Percentiles rank a stretch among this genome's conserved stretches.
phyloP scores from a whole-genome alignment of 768 basidiomycete species.

The Lanmaoa rubissima region DNA sequence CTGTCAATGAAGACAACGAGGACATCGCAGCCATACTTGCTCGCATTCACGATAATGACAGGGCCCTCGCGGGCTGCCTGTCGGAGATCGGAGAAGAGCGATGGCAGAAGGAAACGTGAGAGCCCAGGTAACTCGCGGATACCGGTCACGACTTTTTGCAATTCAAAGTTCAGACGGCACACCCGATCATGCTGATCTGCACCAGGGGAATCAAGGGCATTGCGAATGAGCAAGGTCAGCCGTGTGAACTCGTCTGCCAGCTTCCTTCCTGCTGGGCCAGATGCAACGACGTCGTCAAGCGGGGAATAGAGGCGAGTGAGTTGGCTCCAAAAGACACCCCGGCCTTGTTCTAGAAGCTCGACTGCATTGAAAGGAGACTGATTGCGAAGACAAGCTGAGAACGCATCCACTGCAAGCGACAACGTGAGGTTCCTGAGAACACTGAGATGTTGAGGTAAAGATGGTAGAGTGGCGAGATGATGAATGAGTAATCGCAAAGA shows the following conservation, averaged over 20 bases:
- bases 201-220: too few species aligned
- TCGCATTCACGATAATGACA: not conserved
- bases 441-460: not conserved
- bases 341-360: constrained; percentile 31
- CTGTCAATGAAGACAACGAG: not conserved
- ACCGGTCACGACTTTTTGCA: not conserved
- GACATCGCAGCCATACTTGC: constrained; percentile 3
- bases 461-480: not conserved
- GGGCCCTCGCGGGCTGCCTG: constrained; percentile 1
- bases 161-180: not conserved
- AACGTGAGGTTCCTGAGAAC: not conserved
- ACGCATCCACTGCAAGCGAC: constrained; percentile 9
- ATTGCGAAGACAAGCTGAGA: constrained; percentile 11
- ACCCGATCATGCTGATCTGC: not conserved
- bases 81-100: constrained; percentile 6
- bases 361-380: constrained; percentile 15
- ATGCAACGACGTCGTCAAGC: not conserved
- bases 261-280: not conserved
- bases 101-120: constrained; percentile 12
- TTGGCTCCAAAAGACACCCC: constrained; percentile 20
- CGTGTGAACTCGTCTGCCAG: not conserved
- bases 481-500: not conserved
- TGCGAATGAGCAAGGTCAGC: not conserved
- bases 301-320: constrained; percentile 14
- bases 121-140: constrained; percentile 6